phyloP scores from a whole-genome alignment of 169 alveolate species.

The Plasmodium coatneyi region DNA sequence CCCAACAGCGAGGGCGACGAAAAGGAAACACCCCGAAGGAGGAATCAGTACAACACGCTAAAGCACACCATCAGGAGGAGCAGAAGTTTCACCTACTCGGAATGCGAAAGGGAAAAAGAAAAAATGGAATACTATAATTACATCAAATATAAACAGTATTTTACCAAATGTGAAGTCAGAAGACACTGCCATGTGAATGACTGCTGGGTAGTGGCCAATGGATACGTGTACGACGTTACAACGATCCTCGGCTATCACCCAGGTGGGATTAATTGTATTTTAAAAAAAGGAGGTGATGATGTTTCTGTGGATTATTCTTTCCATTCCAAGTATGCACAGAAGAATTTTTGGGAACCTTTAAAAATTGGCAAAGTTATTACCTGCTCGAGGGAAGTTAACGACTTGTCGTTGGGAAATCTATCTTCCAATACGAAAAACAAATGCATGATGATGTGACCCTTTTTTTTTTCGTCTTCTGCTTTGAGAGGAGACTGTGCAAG shows the following conservation, averaged over 20 bases:
- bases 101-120: neutral
- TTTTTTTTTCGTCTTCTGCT: neutral
- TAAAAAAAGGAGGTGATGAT: conserved; percentile 52
- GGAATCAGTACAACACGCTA: neutral
- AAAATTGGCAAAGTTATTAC: conserved; percentile 50
- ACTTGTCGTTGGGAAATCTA: neutral
- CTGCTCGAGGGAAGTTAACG: conserved; percentile 28
- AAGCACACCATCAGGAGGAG: neutral
- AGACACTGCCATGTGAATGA: conserved; percentile 77
- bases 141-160: conserved; percentile 25
- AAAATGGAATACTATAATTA: neutral
- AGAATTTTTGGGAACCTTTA: conserved; percentile 43
- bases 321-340: conserved; percentile 70
- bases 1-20: neutral
- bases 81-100: neutral
- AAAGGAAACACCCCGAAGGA: neutral
- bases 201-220: conserved; percentile 85
- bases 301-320: conserved; percentile 37
- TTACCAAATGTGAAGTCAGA: conserved; percentile 51
- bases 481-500: neutral
- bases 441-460: conserved; percentile 25
- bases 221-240: conserved; percentile 85
- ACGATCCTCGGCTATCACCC: conserved; percentile 81
- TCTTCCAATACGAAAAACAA: neutral
- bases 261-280: conserved; percentile 81